phyloP scores from a whole-genome alignment of 805 yeast species.

The Spathaspora hagerdaliae region DNA sequence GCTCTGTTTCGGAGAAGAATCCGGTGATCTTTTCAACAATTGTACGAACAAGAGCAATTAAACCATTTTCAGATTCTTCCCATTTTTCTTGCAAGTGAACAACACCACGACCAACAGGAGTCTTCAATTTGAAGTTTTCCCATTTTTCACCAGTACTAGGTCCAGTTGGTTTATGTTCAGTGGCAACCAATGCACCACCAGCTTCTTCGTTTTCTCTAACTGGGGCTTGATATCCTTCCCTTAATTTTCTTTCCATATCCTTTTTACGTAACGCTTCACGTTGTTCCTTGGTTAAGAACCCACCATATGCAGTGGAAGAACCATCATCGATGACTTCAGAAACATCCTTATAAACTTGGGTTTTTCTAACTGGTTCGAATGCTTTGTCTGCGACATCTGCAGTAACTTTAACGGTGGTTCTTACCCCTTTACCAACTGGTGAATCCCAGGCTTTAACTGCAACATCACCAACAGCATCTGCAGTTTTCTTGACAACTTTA shows the following conservation, averaged over 20 bases:
- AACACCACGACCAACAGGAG: constrained; percentile 63
- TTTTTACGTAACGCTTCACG: constrained; percentile 63
- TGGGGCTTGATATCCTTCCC: constrained; percentile 60
- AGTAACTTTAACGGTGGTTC: constrained; percentile 75
- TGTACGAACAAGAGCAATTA: constrained; percentile 76
- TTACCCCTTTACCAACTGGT: constrained; percentile 83
- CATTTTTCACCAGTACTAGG: constrained; percentile 63
- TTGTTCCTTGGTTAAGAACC: constrained; percentile 79
- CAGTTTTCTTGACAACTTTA: constrained; percentile 79
- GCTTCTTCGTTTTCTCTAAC: constrained; percentile 78
- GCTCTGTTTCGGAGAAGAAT: constrained; percentile 93
- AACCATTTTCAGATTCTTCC: constrained; percentile 94
- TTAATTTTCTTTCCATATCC: constrained; percentile 50
- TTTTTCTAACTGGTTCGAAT: constrained; percentile 88
- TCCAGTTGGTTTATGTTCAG: constrained; percentile 73
- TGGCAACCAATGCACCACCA: constrained; percentile 77
- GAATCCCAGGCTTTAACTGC: constrained; percentile 96
- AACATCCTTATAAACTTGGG: constrained; percentile 85
- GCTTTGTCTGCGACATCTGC: constrained; percentile 86
- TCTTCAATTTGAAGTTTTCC: constrained; percentile 62
- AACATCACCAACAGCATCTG: constrained; percentile 87
- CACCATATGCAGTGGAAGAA: constrained; percentile 84
- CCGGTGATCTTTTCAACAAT: constrained; percentile 77
- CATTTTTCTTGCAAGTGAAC: constrained; percentile 63
- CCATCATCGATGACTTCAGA: constrained; percentile 90